Evolutionary conservation across 176 grass and related monocot species (phyloP).

Genomic region (Phragmites australis): DNA sequence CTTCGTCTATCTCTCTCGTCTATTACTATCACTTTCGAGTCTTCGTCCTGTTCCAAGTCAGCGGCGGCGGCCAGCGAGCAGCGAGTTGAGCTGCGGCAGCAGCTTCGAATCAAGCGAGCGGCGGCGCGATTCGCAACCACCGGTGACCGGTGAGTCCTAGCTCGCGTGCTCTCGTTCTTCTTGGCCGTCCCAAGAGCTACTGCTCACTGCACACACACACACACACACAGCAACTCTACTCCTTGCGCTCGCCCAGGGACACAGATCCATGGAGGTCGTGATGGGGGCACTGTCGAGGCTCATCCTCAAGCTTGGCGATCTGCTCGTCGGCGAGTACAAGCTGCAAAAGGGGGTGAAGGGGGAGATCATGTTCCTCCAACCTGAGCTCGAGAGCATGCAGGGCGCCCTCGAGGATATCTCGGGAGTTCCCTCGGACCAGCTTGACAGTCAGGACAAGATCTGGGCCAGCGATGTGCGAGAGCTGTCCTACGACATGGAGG

Average conservation of each 20-base stretch:
- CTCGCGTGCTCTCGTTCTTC: too few species aligned
- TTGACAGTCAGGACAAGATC: neutral
- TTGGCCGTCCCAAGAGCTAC: too few species aligned
- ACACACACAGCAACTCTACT: too few species aligned
- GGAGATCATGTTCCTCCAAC: neutral
- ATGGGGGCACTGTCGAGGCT: neutral
- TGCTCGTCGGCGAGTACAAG: neutral
- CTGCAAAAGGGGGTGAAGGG: neutral
- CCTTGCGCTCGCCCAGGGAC: neutral
- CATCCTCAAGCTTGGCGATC: neutral
- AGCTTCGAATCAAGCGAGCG: too few species aligned
- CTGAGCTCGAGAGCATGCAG: neutral
- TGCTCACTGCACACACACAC: neutral
- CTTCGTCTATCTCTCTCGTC: too few species aligned
- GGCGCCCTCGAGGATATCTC: neutral
- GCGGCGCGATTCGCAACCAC: too few species aligned
- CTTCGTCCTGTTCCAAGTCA: too few species aligned
- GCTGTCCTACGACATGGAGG: conserved; percentile 25
- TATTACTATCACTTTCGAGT: too few species aligned
- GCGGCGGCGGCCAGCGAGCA: too few species aligned
- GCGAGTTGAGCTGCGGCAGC: too few species aligned
- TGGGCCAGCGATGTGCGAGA: neutral
- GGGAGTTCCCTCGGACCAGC: neutral
- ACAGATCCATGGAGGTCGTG: neutral
- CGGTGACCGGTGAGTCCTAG: too few species aligned